Percentiles rank a stretch among this genome's conserved stretches.
Conservation (phyloP, 441 rosid species). For the Populus trichocarpa region DNA sequence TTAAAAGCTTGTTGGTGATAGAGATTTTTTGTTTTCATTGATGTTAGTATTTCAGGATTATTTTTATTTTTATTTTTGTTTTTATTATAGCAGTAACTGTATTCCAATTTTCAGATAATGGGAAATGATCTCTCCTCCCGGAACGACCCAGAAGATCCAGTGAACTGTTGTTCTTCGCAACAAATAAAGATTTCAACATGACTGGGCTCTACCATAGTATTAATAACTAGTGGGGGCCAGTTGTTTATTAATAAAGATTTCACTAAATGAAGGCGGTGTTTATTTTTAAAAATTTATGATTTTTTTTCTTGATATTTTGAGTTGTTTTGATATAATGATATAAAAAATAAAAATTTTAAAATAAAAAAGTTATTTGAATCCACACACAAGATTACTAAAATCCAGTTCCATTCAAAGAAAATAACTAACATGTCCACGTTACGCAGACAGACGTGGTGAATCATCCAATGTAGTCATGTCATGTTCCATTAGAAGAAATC, state of each 20-base stretch:
- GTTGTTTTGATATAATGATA: too few relatives aligned
- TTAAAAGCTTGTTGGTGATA: not conserved
- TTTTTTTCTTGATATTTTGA: too few relatives aligned
- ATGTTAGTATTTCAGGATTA: not conserved
- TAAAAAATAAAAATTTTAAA: too few relatives aligned
- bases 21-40: not conserved
- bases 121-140: not conserved
- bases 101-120: not conserved
- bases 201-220: too few relatives aligned
- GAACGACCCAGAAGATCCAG: not conserved
- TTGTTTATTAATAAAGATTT: too few relatives aligned
- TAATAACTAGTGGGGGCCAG: too few relatives aligned
- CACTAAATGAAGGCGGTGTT: too few relatives aligned
- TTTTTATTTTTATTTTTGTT: too few relatives aligned
- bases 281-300: too few relatives aligned
- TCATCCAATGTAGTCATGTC: not conserved
- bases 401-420: not conserved
- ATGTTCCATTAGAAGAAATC: not conserved
- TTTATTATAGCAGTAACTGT: not conserved
- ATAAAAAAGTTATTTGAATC: not conserved
- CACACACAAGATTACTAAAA: not conserved
- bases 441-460: not conserved
- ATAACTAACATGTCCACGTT: not conserved
- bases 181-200: too few relatives aligned
- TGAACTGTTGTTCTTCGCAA: not conserved